phyloP scores from a whole-genome alignment of 148 eudicot genomes.

The Rhododendron ferrugineum region DNA sequence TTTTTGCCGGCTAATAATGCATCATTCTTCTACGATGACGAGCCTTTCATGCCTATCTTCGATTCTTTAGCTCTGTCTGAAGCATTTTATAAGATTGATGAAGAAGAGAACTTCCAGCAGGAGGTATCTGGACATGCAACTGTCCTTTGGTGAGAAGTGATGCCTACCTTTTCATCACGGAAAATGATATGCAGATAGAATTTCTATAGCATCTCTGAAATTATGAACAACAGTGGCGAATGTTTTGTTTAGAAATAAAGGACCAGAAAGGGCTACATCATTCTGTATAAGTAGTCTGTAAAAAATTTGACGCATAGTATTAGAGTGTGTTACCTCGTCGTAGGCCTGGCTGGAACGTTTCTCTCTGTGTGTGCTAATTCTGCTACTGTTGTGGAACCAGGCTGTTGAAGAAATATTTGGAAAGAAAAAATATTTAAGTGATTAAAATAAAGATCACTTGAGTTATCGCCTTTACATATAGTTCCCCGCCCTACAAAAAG shows the following conservation, averaged over 20 bases:
- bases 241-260: neutral
- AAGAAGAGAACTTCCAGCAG: neutral
- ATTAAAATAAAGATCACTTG: neutral
- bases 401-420: neutral
- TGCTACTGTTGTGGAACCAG: neutral
- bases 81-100: neutral
- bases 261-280: neutral
- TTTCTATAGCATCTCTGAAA: neutral
- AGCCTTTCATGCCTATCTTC: conserved; percentile 9
- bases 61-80: conserved; percentile 3
- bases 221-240: neutral
- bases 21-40: neutral
- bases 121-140: neutral
- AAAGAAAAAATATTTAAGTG: neutral
- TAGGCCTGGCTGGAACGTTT: neutral
- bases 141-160: neutral
- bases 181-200: neutral
- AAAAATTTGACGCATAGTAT: neutral
- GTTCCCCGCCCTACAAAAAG: neutral
- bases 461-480: neutral
- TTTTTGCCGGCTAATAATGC: neutral
- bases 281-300: neutral
- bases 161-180: neutral
- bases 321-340: neutral
- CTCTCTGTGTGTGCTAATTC: neutral